phyloP scores from a whole-genome alignment of 208 protist genomes.

The Wallacemonas sp. region DNA sequence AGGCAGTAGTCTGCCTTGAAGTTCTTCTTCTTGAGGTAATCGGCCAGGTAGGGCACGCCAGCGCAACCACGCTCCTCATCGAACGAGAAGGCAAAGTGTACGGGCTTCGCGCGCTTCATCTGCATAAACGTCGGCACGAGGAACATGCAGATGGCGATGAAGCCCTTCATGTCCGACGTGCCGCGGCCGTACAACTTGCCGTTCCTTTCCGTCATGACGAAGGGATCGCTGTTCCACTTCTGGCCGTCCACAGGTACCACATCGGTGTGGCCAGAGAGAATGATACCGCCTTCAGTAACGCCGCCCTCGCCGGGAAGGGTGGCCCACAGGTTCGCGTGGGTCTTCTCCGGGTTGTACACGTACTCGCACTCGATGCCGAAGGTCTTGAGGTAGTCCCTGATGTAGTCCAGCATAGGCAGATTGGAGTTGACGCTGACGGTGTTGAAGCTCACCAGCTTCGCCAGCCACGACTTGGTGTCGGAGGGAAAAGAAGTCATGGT shows the following conservation, averaged over 20 bases:
- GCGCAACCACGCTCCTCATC: constrained; percentile 42
- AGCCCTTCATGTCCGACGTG: constrained; percentile 58
- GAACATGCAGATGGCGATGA: constrained; percentile 45
- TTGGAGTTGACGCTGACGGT: constrained; percentile 39
- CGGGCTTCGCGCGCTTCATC: constrained; percentile 42
- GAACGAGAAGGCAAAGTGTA: constrained; percentile 49
- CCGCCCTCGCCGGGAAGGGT: constrained; percentile 42
- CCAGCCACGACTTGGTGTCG: constrained; percentile 27
- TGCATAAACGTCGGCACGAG: constrained; percentile 32
- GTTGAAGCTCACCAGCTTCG: constrained; percentile 48
- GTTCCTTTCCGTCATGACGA: constrained; percentile 41
- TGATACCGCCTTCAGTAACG: constrained; percentile 40
- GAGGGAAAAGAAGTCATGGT: constrained; percentile 2
- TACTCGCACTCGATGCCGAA: constrained; percentile 34
- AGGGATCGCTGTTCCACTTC: constrained; percentile 59
- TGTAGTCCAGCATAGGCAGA: constrained; percentile 41
- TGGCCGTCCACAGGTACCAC: constrained; percentile 72
- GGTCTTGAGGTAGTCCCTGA: constrained; percentile 22
- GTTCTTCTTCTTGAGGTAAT: constrained; percentile 15
- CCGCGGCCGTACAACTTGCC: constrained; percentile 58
- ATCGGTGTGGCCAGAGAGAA: constrained; percentile 55
- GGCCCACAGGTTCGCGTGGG: constrained; percentile 50
- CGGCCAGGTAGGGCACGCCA: constrained; percentile 22
- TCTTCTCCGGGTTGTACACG: constrained; percentile 33
- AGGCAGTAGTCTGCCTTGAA: constrained; percentile 42